Conservation (phyloP, 2,329 filamentous ascomycete genomes). For the Juglanconis juglandina region DNA sequence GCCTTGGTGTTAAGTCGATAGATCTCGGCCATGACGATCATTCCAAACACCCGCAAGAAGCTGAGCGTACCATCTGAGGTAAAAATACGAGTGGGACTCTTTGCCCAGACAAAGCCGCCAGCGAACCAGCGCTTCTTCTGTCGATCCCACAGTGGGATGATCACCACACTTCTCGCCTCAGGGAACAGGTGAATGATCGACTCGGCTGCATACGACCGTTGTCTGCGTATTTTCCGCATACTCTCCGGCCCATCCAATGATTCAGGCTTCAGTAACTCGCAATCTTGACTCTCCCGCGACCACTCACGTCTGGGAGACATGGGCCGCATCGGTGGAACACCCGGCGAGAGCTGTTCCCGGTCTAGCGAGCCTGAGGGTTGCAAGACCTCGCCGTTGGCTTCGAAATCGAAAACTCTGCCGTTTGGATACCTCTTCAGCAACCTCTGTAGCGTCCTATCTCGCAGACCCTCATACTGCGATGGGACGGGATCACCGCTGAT, state of each 20-base stretch:
- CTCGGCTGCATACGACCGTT: slow-evolving; percentile 26
- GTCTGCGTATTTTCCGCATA: slow-evolving; percentile 11
- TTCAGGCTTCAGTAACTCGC: not conserved
- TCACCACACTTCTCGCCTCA: slow-evolving; percentile 41
- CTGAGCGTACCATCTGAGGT: slow-evolving; percentile 46
- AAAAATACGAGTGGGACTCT: slow-evolving; percentile 39
- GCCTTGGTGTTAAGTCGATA: slow-evolving; percentile 38
- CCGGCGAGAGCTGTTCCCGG: slow-evolving; percentile 1
- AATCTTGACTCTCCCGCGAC: slow-evolving; percentile 2
- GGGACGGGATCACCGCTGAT: slow-evolving; percentile 26
- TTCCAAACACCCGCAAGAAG: slow-evolving; percentile 49
- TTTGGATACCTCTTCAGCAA: slow-evolving; percentile 42
- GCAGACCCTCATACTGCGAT: slow-evolving; percentile 25
- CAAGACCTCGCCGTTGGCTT: slow-evolving; percentile 29
- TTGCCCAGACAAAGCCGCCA: slow-evolving; percentile 48
- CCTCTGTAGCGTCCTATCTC: slow-evolving; percentile 36
- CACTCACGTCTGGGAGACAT: slow-evolving; percentile 1
- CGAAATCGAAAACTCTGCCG: slow-evolving; percentile 45
- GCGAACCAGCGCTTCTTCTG: slow-evolving; percentile 45
- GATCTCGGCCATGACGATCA: slow-evolving; percentile 55
- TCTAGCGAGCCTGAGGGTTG: slow-evolving; percentile 22
- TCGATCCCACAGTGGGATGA: slow-evolving; percentile 43
- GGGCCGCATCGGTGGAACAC: not conserved
- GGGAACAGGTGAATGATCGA: slow-evolving; percentile 37
- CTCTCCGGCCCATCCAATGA: not conserved